phyloP scores from a whole-genome alignment of 129 eudicot species.

The Helianthus annuus region HanXRQr2.0-SUNRISE NC_035434.2:60579873-60580372 shows the following conservation, averaged over 20 bases:
- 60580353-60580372: too few species aligned
- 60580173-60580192: too few species aligned
- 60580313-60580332: too few species aligned
- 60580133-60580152: too few species aligned
- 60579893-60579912: not conserved
- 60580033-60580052: not conserved
- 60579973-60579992: not conserved
- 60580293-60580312: not conserved
- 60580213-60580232: too few species aligned
- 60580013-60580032: not conserved
- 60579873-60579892: conserved; percentile 5
- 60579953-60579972: not conserved
- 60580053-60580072: too few species aligned
- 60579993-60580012: not conserved
- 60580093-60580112: too few species aligned
- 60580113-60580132: too few species aligned
- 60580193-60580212: too few species aligned
- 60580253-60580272: not conserved
- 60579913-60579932: conserved; percentile 18
- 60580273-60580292: conserved; percentile 5
- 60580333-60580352: too few species aligned
- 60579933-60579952: not conserved
- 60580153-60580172: too few species aligned
- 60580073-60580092: too few species aligned
- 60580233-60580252: not conserved